Conservation (phyloP, 176 grass and related monocot genomes). For the Ampelocalamus luodianensis region DNA sequence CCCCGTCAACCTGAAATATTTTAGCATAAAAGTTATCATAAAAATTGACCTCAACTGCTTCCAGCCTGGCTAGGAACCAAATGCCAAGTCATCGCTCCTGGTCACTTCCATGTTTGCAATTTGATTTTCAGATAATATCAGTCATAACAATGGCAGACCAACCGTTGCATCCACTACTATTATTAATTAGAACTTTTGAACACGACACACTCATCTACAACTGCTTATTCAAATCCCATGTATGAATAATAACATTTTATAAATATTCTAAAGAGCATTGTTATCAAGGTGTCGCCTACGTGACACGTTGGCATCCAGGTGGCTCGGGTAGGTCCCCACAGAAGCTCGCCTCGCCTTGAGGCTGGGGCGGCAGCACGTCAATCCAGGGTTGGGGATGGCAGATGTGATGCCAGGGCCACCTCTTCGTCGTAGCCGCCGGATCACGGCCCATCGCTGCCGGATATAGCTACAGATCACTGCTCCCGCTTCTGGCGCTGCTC, state of each 20-base stretch:
- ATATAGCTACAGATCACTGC: neutral
- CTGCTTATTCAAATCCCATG: neutral
- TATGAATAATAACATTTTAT: neutral
- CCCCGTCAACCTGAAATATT: conserved; percentile 76
- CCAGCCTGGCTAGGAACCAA: neutral
- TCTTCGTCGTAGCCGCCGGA: neutral
- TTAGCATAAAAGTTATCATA: conserved; percentile 33
- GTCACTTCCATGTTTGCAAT: neutral
- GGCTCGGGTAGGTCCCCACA: neutral
- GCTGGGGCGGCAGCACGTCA: neutral
- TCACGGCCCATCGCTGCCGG: neutral
- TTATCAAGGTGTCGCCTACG: neutral
- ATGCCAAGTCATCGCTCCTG: neutral
- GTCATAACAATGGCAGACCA: neutral
- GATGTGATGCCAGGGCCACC: neutral
- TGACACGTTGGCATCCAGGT: neutral
- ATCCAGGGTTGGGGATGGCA: neutral
- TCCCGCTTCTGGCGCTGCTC: neutral
- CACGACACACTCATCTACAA: neutral
- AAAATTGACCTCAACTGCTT: conserved; percentile 14
- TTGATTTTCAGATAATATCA: neutral
- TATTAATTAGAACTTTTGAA: neutral
- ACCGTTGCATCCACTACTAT: neutral
- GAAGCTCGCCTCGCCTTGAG: neutral
- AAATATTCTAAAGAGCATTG: neutral